phyloP scores from a whole-genome alignment of 352 stramenopile genomes.

The Globisporangium mamillatum region DNA sequence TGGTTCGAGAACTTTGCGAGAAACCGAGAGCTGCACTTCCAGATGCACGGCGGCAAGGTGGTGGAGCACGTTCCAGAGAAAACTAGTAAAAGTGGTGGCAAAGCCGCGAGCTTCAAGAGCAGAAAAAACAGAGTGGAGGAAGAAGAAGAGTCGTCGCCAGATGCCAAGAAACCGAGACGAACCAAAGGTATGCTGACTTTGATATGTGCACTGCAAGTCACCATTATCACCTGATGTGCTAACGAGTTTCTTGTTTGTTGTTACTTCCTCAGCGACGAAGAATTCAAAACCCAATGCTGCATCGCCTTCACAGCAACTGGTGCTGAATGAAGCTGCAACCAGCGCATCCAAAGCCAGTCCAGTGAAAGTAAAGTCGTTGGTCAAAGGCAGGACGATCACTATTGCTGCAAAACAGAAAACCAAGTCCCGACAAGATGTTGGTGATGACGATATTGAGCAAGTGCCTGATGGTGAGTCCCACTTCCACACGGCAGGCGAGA shows the following conservation, averaged over 20 bases:
- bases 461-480: neutral
- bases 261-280: neutral
- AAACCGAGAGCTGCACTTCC: slow-evolving; percentile 32
- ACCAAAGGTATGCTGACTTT: slow-evolving; percentile 2
- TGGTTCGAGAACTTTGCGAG: slow-evolving; percentile 41
- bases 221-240: neutral
- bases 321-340: neutral
- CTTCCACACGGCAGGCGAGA: neutral
- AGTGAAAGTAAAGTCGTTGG: neutral
- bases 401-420: neutral
- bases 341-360: neutral
- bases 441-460: neutral
- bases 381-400: neutral
- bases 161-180: slow-evolving; percentile 1
- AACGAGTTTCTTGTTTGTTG: neutral
- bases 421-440: neutral
- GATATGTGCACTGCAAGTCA: neutral
- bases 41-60: slow-evolving; percentile 29
- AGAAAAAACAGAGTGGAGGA: neutral
- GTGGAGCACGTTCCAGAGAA: neutral
- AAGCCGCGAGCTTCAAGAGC: slow-evolving; percentile 1
- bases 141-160: neutral
- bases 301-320: neutral
- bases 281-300: neutral
- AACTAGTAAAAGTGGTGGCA: neutral